phyloP scores from a whole-genome alignment of 23 red algal genomes.

The Agarophyton chilense region DNA sequence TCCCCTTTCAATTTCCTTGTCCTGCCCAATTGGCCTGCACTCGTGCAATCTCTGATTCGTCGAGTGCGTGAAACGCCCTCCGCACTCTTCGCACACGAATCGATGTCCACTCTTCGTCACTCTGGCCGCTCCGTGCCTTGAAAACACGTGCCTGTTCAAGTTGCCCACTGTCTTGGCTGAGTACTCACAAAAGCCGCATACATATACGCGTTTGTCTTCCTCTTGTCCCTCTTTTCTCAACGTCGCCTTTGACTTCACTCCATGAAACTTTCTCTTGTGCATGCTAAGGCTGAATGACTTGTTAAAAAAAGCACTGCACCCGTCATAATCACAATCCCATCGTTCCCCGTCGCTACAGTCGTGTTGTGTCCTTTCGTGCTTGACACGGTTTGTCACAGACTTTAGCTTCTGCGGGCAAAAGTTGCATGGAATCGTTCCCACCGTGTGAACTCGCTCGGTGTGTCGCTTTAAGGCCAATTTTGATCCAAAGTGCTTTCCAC shows the following conservation, averaged over 20 bases:
- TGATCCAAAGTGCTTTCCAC: neutral
- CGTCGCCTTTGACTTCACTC: neutral
- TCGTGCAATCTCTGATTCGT: neutral
- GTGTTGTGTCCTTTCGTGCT: neutral
- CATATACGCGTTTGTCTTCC: neutral
- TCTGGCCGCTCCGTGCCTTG: neutral
- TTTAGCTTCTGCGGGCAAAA: neutral
- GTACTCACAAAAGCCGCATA: neutral
- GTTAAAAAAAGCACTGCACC: neutral
- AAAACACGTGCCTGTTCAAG: neutral
- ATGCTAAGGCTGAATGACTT: neutral
- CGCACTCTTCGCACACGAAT: neutral
- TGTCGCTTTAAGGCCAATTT: neutral
- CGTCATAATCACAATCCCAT: neutral
- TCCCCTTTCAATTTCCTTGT: too few species aligned
- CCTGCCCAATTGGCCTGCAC: neutral
- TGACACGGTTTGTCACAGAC: neutral
- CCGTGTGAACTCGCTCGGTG: neutral
- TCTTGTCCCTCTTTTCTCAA: neutral
- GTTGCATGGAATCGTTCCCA: neutral
- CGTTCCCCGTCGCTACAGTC: neutral
- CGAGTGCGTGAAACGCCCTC: neutral
- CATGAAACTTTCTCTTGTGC: neutral
- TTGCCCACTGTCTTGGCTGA: neutral
- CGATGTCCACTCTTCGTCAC: neutral